These are phyloP conservation scores for Monosporascus ibericus DNA, from an alignment of 2,329 filamentous ascomycete genomes.

Conservation along the genomic window DNA sequence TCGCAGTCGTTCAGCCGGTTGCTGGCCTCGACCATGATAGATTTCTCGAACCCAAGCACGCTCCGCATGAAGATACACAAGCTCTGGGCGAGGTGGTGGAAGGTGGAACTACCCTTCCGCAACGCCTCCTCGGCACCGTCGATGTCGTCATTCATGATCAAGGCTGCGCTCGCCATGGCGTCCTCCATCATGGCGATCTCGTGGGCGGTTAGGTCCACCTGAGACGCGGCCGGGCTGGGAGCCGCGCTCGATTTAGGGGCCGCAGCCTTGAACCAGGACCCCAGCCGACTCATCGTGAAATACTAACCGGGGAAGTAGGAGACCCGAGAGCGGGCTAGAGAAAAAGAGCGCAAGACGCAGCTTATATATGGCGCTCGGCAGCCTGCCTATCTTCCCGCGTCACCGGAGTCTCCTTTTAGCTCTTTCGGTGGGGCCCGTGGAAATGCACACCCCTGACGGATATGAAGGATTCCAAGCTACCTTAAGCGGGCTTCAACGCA, in stretches of 20 bases:
- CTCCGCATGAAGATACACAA: conserved; percentile 81
- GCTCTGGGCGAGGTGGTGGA: conserved; percentile 77
- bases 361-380: background rate
- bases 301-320: background rate
- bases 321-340: background rate
- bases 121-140: conserved; percentile 72
- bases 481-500: background rate
- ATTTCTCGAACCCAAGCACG: conserved; percentile 84
- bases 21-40: conserved; percentile 79
- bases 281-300: conserved; percentile 39
- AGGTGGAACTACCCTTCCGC: conserved; percentile 70
- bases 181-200: conserved; percentile 52
- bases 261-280: conserved; percentile 45
- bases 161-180: conserved; percentile 57
- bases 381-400: background rate
- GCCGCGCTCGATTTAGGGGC: conserved; percentile 28
- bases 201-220: conserved; percentile 29
- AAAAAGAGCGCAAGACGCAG: background rate
- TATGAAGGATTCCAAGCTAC: background rate
- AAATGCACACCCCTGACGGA: no score
- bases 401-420: background rate
- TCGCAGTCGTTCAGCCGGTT: conserved; percentile 70
- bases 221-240: conserved; percentile 25
- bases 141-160: conserved; percentile 88
- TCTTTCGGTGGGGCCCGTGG: background rate